These are phyloP conservation scores for Candida nitratophila DNA, from an alignment of 805 yeast genomes.

Conservation along the genomic window DNA sequence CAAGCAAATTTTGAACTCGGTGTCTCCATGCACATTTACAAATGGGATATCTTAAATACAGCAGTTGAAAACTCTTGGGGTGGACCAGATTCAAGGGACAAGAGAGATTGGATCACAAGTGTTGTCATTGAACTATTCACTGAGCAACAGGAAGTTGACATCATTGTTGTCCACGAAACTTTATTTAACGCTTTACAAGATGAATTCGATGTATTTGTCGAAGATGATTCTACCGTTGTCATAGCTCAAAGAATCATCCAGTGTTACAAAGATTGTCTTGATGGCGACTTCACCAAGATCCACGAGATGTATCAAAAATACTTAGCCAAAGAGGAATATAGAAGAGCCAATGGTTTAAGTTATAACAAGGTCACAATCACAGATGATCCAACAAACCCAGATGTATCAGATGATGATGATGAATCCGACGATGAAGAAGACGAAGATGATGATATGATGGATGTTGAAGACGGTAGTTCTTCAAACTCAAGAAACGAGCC, in stretches of 20 bases:
- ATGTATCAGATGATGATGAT: slow-evolving; percentile 41
- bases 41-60: slow-evolving; percentile 81
- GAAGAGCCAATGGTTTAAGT: slow-evolving; percentile 16
- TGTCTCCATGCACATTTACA: slow-evolving; percentile 81
- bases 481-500: slow-evolving; percentile 26
- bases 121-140: slow-evolving; percentile 72
- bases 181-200: slow-evolving; percentile 86
- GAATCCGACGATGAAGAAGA: slow-evolving; percentile 34
- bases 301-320: slow-evolving; percentile 56
- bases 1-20: slow-evolving; percentile 90
- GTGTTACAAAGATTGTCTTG: slow-evolving; percentile 57
- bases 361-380: slow-evolving; percentile 37
- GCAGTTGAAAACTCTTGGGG: slow-evolving; percentile 97
- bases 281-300: slow-evolving; percentile 44
- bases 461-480: slow-evolving; percentile 20
- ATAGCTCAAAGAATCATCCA: slow-evolving; percentile 63
- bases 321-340: slow-evolving; percentile 42
- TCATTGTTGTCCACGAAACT: slow-evolving; percentile 76
- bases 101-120: slow-evolving; percentile 92
- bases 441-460: slow-evolving; percentile 27
- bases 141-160: slow-evolving; percentile 58
- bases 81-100: slow-evolving; percentile 83
- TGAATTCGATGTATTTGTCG: slow-evolving; percentile 85
- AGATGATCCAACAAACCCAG: slow-evolving; percentile 62
- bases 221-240: slow-evolving; percentile 79